Evolutionary conservation across 2,329 filamentous ascomycete species (phyloP).

Genomic region (Capronia epimyces): DNA sequence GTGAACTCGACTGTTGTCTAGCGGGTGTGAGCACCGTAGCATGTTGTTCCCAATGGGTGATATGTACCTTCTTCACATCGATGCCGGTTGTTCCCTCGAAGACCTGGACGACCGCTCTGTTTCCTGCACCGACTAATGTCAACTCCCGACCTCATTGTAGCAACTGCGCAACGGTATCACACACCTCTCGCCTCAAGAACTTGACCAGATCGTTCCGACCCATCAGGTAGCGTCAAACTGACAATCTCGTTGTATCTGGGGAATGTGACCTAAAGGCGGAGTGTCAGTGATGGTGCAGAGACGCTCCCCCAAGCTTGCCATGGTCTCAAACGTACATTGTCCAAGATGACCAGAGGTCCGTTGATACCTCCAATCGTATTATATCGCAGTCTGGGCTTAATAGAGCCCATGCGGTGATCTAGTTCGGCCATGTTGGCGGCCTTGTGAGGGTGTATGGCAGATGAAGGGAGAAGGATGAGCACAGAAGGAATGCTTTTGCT

Average conservation of each 20-base stretch:
- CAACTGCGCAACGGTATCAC: constrained; percentile 21
- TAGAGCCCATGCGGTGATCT: constrained; percentile 45
- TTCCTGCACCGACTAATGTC: constrained; percentile 53
- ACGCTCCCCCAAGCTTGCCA: background rate
- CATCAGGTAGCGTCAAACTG: constrained; percentile 89
- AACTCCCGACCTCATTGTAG: constrained; percentile 10
- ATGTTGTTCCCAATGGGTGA: background rate
- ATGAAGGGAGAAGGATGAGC: constrained; percentile 1
- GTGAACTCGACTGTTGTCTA: constrained; percentile 97
- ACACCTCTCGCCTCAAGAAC: constrained; percentile 95
- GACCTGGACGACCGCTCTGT: constrained; percentile 92
- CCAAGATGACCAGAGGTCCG: constrained; percentile 92
- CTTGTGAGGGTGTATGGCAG: constrained; percentile 4
- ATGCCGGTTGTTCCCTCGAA: constrained; percentile 97
- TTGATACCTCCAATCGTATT: constrained; percentile 98
- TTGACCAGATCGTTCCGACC: constrained; percentile 86
- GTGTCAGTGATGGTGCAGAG: constrained; percentile 20
- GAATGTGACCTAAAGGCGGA: constrained; percentile 73
- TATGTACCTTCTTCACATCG: constrained; percentile 87
- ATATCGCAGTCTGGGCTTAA: constrained; percentile 77
- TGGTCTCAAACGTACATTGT: constrained; percentile 64
- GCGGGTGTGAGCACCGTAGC: constrained; percentile 27
- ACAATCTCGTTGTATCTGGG: constrained; percentile 98
- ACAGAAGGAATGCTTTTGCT: constrained; percentile 16
- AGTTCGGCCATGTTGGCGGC: constrained; percentile 32